Percentiles rank a stretch among this genome's conserved stretches.
phyloP scores from a whole-genome alignment of 1,284 basidiomycete genomes.

The Peniophora sp. region DNA sequence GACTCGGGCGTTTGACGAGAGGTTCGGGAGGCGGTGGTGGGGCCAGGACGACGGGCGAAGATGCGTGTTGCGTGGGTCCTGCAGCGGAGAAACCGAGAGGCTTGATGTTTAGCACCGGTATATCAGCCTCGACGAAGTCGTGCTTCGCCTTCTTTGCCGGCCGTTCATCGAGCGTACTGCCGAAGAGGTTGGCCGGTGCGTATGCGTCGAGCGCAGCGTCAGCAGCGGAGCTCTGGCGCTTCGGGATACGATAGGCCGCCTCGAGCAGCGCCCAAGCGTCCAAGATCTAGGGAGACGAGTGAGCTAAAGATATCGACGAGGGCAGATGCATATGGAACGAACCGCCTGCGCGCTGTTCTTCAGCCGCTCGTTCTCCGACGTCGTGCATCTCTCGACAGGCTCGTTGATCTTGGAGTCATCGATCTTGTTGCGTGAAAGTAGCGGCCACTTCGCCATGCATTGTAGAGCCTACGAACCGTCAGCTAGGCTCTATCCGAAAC shows the following conservation, averaged over 20 bases:
- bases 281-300: conserved; percentile 44
- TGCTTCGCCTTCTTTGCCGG: conserved; percentile 1
- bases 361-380: conserved; percentile 50
- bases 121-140: conserved; percentile 10
- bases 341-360: conserved; percentile 56
- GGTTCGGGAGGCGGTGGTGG: conserved; percentile 1
- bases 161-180: neutral
- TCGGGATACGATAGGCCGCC: conserved; percentile 81
- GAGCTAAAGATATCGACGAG: conserved; percentile 1
- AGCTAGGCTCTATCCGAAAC: conserved; percentile 2
- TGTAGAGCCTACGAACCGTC: conserved; percentile 52
- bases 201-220: neutral
- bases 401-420: conserved; percentile 78
- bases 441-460: conserved; percentile 75
- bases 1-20: conserved; percentile 9
- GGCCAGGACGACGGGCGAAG: conserved; percentile 1
- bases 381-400: conserved; percentile 49
- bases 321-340: conserved; percentile 8
- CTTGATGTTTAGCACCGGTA: conserved; percentile 12
- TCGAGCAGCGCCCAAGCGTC: conserved; percentile 72
- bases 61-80: neutral
- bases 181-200: neutral
- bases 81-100: conserved; percentile 13
- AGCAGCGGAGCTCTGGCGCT: conserved; percentile 36
- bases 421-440: conserved; percentile 89